Percentiles rank a stretch among this genome's conserved stretches.
Conservation (phyloP, 495 filamentous ascomycete species). For the Mytilinidion resinicola region DNA sequence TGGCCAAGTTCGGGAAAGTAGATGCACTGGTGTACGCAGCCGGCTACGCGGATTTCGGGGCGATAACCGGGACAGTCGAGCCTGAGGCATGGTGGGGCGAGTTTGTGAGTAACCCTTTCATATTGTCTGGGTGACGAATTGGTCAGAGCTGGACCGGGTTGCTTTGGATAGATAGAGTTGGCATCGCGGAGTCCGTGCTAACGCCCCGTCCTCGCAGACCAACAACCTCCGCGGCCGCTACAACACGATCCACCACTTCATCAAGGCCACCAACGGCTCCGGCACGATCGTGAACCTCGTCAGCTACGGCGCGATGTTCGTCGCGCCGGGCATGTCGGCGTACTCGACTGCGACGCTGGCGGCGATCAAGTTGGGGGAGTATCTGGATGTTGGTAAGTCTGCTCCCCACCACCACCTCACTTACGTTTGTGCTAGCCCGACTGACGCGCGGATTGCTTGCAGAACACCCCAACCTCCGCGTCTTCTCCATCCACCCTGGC, state of each 20-base stretch:
- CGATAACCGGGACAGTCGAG: constrained; percentile 3
- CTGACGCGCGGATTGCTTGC: neutral
- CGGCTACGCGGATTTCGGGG: constrained; percentile 4
- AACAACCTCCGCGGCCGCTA: constrained; percentile 43
- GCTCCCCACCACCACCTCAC: neutral
- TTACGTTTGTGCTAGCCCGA: neutral
- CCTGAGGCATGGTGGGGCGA: constrained; percentile 6
- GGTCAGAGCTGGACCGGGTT: too few species aligned
- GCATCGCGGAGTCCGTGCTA: too few species aligned
- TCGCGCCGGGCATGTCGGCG: constrained; percentile 32
- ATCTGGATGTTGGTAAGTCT: constrained; percentile 29
- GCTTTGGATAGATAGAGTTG: neutral
- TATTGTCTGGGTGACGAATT: neutral
- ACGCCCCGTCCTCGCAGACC: constrained; percentile 28
- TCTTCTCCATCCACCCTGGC: constrained; percentile 38
- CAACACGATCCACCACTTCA: constrained; percentile 37
- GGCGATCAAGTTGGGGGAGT: constrained; percentile 30
- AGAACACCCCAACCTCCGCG: constrained; percentile 38
- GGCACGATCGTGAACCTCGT: constrained; percentile 41
- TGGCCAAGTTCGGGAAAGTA: constrained; percentile 28
- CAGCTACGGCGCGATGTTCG: constrained; percentile 28
- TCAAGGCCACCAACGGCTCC: constrained; percentile 28
- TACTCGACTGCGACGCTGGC: constrained; percentile 41
- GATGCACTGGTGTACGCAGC: constrained; percentile 20
- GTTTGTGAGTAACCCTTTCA: constrained; percentile 4